Conservation (phyloP, 2,329 filamentous ascomycete genomes). For the Lasiodiplodia sp. region DNA sequence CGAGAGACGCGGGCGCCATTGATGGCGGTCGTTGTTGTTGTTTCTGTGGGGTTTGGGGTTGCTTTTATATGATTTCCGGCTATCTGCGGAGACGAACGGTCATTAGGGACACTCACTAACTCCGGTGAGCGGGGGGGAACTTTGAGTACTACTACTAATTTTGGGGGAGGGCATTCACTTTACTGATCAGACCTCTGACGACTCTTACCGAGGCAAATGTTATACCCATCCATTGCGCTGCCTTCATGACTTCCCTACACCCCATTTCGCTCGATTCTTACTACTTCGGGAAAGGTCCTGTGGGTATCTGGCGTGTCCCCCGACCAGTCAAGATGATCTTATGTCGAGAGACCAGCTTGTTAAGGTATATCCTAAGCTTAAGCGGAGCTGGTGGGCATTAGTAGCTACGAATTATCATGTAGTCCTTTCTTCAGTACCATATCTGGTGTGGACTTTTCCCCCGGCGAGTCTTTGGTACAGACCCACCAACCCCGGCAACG, state of each 20-base stretch:
- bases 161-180: background rate
- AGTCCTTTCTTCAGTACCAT: background rate
- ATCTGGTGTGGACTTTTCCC: background rate
- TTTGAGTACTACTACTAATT: background rate
- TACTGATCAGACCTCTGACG: background rate
- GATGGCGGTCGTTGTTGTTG: background rate
- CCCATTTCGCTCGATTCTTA: background rate
- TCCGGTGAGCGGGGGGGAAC: background rate
- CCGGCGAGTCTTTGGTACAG: background rate
- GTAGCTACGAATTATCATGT: background rate
- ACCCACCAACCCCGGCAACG: background rate
- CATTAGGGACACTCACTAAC: constrained; percentile 2
- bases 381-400: background rate
- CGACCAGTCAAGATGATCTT: background rate
- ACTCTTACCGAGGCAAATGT: background rate
- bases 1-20: background rate
- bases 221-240: background rate
- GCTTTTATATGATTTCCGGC: background rate
- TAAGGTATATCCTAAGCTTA: background rate
- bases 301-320: background rate
- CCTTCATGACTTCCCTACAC: background rate
- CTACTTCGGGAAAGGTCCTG: background rate
- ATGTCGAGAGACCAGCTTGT: background rate
- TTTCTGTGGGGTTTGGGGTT: background rate
- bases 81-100: background rate